Evolutionary conservation across 345 rosid genomes (phyloP).

Genomic region (Diplotaxis tenuifolia): DNA sequence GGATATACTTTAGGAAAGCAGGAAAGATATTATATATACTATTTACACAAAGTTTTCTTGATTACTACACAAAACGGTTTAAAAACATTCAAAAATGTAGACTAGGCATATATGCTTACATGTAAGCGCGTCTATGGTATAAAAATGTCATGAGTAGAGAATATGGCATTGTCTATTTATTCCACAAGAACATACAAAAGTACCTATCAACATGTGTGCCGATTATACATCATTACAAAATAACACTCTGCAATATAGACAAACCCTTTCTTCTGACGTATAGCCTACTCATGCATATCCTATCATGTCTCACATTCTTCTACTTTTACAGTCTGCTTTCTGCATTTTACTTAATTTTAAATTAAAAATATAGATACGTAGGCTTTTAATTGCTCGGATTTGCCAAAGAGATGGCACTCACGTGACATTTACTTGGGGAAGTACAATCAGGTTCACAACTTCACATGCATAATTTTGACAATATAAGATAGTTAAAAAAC

Average conservation of each 20-base stretch:
- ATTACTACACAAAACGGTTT: neutral
- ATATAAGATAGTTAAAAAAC: neutral
- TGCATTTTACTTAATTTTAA: neutral
- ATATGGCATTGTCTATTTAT: conserved; percentile 13
- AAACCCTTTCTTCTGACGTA: conserved; percentile 10
- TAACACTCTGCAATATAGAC: conserved; percentile 12
- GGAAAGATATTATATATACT: neutral
- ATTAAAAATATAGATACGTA: neutral
- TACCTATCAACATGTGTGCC: conserved; percentile 39
- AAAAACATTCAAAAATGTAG: neutral
- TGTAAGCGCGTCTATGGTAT: neutral
- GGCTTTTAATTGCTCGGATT: conserved; percentile 1
- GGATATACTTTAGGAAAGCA: neutral
- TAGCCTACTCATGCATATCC: conserved; percentile 14
- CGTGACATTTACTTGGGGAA: conserved; percentile 34
- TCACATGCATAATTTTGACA: conserved; percentile 34
- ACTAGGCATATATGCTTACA: neutral
- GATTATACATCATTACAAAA: conserved; percentile 28
- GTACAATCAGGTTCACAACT: neutral
- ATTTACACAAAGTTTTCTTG: neutral
- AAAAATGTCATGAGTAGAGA: conserved; percentile 1
- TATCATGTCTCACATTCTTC: conserved; percentile 13
- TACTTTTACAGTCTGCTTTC: conserved; percentile 17
- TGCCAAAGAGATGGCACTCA: conserved; percentile 26
- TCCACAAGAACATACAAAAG: conserved; percentile 26